Evolutionary conservation across 345 rosid genomes (phyloP).

Genomic region (Excoecaria cochinchinensis): DNA sequence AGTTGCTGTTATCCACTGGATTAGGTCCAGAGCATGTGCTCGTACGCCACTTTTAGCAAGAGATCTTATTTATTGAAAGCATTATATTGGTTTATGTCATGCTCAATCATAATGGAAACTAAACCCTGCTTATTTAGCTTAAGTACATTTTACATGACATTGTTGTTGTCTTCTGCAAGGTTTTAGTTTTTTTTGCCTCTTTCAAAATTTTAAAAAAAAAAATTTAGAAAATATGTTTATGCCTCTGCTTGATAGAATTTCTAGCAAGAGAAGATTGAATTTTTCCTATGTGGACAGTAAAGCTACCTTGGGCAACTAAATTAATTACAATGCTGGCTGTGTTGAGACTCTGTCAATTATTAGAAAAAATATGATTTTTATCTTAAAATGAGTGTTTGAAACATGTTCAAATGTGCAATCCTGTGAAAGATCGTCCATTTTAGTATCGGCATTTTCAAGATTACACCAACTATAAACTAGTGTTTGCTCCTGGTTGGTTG

Average conservation of each 20-base stretch:
- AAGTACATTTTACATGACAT: not conserved
- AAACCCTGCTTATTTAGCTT: conserved; percentile 3
- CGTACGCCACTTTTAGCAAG: not conserved
- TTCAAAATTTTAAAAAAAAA: not conserved
- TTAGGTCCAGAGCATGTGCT: conserved; percentile 22
- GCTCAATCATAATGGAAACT: not conserved
- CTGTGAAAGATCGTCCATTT: too few species aligned
- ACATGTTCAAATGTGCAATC: not conserved
- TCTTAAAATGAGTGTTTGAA: not conserved
- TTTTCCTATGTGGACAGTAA: too few species aligned
- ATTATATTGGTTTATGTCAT: not conserved
- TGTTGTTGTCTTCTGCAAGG: not conserved
- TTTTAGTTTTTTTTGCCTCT: not conserved
- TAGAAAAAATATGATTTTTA: not conserved
- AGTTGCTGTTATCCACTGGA: conserved; percentile 18
- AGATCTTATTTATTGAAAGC: not conserved
- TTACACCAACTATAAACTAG: not conserved
- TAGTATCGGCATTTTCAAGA: not conserved
- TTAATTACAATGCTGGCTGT: not conserved
- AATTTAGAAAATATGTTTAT: too few species aligned
- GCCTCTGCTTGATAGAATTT: too few species aligned
- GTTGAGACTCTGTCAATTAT: not conserved
- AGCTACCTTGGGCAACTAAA: too few species aligned
- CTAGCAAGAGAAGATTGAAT: not conserved
- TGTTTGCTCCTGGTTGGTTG: too few species aligned